Conservation (phyloP, 306 rosid genomes). For the Malus orientalis region DNA sequence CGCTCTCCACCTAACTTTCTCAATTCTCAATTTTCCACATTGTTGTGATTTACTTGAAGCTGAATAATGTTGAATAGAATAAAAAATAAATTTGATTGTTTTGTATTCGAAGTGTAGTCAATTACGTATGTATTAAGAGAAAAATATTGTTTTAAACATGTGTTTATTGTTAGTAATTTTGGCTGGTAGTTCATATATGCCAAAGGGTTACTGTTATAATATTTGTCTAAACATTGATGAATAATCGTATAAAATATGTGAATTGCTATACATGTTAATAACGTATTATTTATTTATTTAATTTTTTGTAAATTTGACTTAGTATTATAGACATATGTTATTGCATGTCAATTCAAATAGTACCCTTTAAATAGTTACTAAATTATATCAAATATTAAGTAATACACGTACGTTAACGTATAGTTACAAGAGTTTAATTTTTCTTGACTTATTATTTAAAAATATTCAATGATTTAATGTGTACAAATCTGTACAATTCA, state of each 20-base stretch:
- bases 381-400: not conserved
- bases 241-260: no score
- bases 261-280: not conserved
- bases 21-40: not conserved
- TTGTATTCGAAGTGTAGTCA: not conserved
- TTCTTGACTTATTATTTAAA: not conserved
- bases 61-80: not conserved
- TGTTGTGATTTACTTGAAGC: not conserved
- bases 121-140: not conserved
- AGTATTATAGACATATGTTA: no score
- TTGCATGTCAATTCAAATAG: not conserved
- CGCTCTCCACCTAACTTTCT: not conserved
- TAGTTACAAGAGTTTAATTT: not conserved
- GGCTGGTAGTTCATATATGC: not conserved
- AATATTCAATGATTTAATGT: not conserved
- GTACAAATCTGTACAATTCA: not conserved
- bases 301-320: not conserved
- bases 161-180: not conserved
- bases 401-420: not conserved
- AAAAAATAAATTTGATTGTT: not conserved
- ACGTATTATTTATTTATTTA: no score
- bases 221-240: not conserved
- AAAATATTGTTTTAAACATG: not conserved
- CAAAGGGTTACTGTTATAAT: no score
- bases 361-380: not conserved